Conservation (phyloP, 208 protist genomes). For the Crithidia sp. region DNA sequence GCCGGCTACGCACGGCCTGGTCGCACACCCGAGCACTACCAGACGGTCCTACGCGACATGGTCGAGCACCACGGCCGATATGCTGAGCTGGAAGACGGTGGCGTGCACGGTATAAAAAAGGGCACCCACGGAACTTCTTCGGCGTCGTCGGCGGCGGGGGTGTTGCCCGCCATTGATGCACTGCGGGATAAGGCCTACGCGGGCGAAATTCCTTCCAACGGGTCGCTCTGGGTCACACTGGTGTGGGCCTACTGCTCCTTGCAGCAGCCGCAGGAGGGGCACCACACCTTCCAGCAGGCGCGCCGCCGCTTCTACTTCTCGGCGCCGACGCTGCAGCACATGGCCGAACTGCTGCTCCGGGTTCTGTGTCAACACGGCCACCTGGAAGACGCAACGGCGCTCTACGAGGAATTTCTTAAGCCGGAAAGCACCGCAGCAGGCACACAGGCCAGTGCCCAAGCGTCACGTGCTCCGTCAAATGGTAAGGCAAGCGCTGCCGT, state of each 20-base stretch:
- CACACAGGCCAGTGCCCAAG: not conserved
- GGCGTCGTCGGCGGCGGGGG: not conserved
- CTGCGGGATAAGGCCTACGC: conserved; percentile 76
- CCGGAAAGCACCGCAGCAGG: not conserved
- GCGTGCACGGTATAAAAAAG: not conserved
- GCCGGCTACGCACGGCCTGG: conserved; percentile 71
- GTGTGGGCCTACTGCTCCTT: conserved; percentile 77
- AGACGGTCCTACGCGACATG: conserved; percentile 72
- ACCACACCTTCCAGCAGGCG: conserved; percentile 65
- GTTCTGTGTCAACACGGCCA: conserved; percentile 57
- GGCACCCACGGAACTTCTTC: not conserved
- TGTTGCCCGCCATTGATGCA: conserved; percentile 41
- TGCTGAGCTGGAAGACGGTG: conserved; percentile 7
- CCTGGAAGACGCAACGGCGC: conserved; percentile 39
- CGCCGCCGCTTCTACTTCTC: conserved; percentile 56
- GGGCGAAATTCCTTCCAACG: conserved; percentile 59
- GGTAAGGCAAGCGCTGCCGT: not conserved
- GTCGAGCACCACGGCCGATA: conserved; percentile 42
- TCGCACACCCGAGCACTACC: conserved; percentile 75
- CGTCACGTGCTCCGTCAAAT: too few species aligned
- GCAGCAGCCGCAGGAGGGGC: conserved; percentile 42
- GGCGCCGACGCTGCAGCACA: conserved; percentile 59
- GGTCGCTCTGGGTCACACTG: conserved; percentile 75
- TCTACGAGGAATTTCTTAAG: conserved; percentile 48
- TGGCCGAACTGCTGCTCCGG: conserved; percentile 69